phyloP scores from a whole-genome alignment of 352 stramenopile species.

The Phytophthora colocasiae region DNA sequence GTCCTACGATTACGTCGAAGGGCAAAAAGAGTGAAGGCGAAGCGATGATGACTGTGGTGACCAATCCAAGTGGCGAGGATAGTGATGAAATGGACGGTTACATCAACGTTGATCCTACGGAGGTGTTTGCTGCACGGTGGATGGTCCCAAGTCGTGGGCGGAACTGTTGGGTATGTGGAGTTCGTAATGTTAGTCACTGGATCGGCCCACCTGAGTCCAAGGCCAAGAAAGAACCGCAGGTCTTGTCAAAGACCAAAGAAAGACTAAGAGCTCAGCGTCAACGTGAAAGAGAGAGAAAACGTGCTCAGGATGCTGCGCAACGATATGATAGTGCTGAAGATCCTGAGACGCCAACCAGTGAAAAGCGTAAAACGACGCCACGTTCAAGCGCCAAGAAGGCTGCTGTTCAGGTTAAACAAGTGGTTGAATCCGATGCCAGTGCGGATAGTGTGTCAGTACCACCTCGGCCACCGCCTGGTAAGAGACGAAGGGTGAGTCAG shows the following conservation, averaged over 20 bases:
- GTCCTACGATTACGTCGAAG: slow-evolving; percentile 30
- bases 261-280: slow-evolving; percentile 19
- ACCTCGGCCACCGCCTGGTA: slow-evolving; percentile 12
- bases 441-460: slow-evolving; percentile 1
- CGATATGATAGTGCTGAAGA: slow-evolving; percentile 3
- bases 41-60: slow-evolving; percentile 76
- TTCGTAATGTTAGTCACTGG: slow-evolving; percentile 80
- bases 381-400: slow-evolving; percentile 20
- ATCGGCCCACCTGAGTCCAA: slow-evolving; percentile 48
- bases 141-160: slow-evolving; percentile 64
- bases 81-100: slow-evolving; percentile 62
- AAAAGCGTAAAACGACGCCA: slow-evolving; percentile 19
- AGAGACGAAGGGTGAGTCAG: slow-evolving; percentile 19
- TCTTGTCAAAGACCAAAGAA: slow-evolving; percentile 24
- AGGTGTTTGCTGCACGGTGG: slow-evolving; percentile 71
- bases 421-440: slow-evolving; percentile 13
- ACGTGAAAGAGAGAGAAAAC: slow-evolving; percentile 24
- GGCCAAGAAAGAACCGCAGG: slow-evolving; percentile 25
- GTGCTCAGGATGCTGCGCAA: slow-evolving; percentile 16
- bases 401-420: slow-evolving; percentile 8
- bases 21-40: slow-evolving; percentile 29
- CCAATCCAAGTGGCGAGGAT: slow-evolving; percentile 71
- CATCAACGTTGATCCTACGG: slow-evolving; percentile 76
- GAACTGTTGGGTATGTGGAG: slow-evolving; percentile 82
- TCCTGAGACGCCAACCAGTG: slow-evolving; percentile 14